A percentile compares a stretch with the other conserved stretches of the same genome.
These are phyloP conservation scores for Mucor indicus DNA, from an alignment of 371 early-diverging fungal species.

Conservation along the genomic window DNA sequence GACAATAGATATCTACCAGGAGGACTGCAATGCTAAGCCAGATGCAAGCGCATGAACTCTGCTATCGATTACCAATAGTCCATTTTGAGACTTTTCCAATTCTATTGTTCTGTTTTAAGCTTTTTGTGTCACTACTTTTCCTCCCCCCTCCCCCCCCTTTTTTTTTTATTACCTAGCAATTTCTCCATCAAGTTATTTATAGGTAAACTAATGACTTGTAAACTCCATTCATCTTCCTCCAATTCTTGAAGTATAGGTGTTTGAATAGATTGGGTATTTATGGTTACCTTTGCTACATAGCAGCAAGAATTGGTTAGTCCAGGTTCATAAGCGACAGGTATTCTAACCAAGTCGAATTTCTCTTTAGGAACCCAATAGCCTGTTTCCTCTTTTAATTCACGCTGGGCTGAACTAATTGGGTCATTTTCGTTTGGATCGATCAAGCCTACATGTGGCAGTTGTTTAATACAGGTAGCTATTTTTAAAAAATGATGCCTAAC, in stretches of 20 bases:
- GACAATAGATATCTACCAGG: too few relatives aligned
- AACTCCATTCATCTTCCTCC: constrained; percentile 59
- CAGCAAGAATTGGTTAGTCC: constrained; percentile 58
- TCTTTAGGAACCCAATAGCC: constrained; percentile 33
- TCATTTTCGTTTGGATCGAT: constrained; percentile 48
- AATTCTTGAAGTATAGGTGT: constrained; percentile 17
- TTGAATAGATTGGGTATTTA: constrained; percentile 15
- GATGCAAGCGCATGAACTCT: constrained; percentile 20
- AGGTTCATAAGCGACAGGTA: constrained; percentile 56
- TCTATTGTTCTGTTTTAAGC: neutral
- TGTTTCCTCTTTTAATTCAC: constrained; percentile 64
- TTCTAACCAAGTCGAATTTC: constrained; percentile 1
- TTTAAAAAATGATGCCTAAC: constrained; percentile 15
- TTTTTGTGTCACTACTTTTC: too few relatives aligned
- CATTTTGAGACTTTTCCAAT: constrained; percentile 8
- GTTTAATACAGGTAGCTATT: too few relatives aligned
- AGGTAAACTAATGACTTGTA: constrained; percentile 44
- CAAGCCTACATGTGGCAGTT: constrained; percentile 29
- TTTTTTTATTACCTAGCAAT: constrained; percentile 33
- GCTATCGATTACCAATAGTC: constrained; percentile 17
- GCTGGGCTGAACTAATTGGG: constrained; percentile 44
- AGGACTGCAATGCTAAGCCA: constrained; percentile 18
- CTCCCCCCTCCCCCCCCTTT: too few relatives aligned
- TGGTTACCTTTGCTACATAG: constrained; percentile 36
- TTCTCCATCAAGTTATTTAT: constrained; percentile 26